These are phyloP conservation scores for Alectoria sarmentosa DNA, from an alignment of 495 filamentous ascomycete genomes.

Conservation along the genomic window DNA sequence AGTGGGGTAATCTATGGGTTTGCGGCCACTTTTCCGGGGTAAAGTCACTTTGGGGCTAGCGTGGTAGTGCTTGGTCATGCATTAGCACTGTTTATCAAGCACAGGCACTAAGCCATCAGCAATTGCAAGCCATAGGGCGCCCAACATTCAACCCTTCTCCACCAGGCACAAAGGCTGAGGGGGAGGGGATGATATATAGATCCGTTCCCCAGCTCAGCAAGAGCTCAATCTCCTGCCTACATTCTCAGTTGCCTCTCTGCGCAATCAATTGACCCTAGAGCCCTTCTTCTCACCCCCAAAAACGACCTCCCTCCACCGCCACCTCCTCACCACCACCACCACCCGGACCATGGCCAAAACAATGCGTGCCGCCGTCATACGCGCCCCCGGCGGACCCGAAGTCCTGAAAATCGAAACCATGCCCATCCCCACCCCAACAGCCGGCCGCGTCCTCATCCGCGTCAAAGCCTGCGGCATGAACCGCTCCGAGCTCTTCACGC, in stretches of 20 bases:
- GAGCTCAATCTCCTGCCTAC: neutral
- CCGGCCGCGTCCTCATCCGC: constrained; percentile 41
- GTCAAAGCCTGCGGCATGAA: constrained; percentile 48
- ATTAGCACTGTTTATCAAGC: constrained; percentile 1
- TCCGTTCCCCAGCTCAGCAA: neutral
- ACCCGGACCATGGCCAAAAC: constrained; percentile 18
- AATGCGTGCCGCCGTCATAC: constrained; percentile 39
- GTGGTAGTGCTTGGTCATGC: constrained; percentile 1
- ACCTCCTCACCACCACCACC: neutral
- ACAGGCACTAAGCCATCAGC: neutral
- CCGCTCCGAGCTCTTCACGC: constrained; percentile 50
- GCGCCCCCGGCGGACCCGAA: constrained; percentile 32
- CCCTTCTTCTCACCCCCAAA: neutral
- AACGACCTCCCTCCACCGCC: neutral
- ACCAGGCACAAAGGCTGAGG: neutral
- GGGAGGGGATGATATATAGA: neutral
- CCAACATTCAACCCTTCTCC: neutral
- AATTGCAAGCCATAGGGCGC: neutral
- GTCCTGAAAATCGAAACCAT: constrained; percentile 34
- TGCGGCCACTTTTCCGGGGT: too few species aligned
- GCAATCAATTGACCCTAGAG: neutral
- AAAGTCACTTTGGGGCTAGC: too few species aligned
- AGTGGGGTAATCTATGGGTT: too few species aligned
- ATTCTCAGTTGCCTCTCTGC: neutral
- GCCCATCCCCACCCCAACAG: constrained; percentile 34